Evolutionary conservation across 495 filamentous ascomycete species (phyloP).

Genomic region (Podospora pseudoanserina): DNA sequence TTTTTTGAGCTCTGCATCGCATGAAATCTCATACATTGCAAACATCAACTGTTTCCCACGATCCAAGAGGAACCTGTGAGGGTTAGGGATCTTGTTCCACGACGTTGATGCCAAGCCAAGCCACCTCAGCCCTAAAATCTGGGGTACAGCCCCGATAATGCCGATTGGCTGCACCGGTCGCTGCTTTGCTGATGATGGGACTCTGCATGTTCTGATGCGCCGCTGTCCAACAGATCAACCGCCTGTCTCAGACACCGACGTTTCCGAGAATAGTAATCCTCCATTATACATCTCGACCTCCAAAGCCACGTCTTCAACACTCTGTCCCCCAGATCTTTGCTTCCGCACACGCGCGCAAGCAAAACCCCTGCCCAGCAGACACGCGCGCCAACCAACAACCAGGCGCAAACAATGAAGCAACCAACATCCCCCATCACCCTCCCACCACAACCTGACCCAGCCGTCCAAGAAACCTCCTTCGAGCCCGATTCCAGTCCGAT

Average conservation of each 20-base stretch:
- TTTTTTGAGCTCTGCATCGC: too few species aligned
- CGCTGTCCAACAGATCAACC: neutral
- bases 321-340: neutral
- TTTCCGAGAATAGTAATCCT: neutral
- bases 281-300: neutral
- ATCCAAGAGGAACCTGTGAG: too few species aligned
- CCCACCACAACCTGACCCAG: constrained; percentile 15
- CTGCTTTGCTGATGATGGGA: neutral
- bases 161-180: neutral
- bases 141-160: neutral
- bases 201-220: neutral
- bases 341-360: neutral
- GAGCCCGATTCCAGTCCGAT: constrained; percentile 14
- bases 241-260: neutral
- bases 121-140: neutral
- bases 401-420: constrained; percentile 3
- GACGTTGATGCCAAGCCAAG: neutral
- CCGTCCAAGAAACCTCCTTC: constrained; percentile 24
- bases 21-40: too few species aligned
- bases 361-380: neutral
- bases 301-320: neutral
- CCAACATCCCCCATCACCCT: neutral
- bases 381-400: neutral
- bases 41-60: too few species aligned
- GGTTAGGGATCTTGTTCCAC: neutral